Conservation (phyloP, 805 yeast species). For the Ogataea pilisensis region DNA sequence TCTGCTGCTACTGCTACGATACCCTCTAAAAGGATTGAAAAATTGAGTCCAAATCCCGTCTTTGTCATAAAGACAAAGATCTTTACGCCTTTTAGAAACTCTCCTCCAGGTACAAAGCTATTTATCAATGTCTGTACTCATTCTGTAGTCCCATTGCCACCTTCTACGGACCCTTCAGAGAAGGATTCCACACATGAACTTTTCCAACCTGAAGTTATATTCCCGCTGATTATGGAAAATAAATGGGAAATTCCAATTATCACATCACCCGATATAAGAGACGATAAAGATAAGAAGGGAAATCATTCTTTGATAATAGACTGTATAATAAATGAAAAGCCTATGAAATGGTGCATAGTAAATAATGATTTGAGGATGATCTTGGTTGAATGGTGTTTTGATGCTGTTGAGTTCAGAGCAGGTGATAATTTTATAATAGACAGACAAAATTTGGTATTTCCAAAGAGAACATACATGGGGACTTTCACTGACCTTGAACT, state of each 20-base stretch:
- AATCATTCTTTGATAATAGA: conserved; percentile 62
- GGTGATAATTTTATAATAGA: conserved; percentile 43
- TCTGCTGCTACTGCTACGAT: neutral
- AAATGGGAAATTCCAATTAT: conserved; percentile 86
- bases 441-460: conserved; percentile 55
- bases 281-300: conserved; percentile 68
- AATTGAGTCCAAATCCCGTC: conserved; percentile 52
- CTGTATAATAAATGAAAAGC: conserved; percentile 66
- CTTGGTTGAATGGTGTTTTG: conserved; percentile 79
- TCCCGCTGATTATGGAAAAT: conserved; percentile 60
- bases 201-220: conserved; percentile 55
- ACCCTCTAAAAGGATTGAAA: conserved; percentile 1
- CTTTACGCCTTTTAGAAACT: conserved; percentile 29
- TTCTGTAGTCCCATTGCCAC: conserved; percentile 60
- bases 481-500: conserved; percentile 42
- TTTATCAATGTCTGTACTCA: conserved; percentile 78
- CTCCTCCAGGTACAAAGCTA: conserved; percentile 49
- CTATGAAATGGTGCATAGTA: conserved; percentile 57
- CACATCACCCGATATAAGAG: conserved; percentile 50
- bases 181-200: conserved; percentile 11
- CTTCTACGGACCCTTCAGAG: conserved; percentile 6
- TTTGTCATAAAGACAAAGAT: conserved; percentile 70
- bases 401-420: conserved; percentile 54
- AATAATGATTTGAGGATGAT: conserved; percentile 60
- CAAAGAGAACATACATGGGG: conserved; percentile 74